These are phyloP conservation scores for Eucalyptus albens DNA, from an alignment of 345 rosid species.

Conservation along the genomic window DNA sequence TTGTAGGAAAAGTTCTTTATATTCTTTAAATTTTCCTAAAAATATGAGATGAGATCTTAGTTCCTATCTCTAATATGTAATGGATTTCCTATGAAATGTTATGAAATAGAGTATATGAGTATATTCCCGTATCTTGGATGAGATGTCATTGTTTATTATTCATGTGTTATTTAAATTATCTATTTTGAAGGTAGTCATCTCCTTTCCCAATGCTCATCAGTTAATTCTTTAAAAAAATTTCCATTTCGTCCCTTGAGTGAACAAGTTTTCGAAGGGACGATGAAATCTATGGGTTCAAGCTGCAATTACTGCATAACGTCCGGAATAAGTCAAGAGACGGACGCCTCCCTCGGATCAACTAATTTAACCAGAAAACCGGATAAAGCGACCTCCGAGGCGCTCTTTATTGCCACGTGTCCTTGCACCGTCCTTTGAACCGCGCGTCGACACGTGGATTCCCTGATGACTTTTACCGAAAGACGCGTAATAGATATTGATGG, in stretches of 20 bases:
- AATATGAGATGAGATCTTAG: rapidly evolving
- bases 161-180: too few relatives aligned
- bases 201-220: rapidly evolving
- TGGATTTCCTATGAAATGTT: rapidly evolving
- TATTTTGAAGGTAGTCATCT: too few relatives aligned
- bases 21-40: too few relatives aligned
- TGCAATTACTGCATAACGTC: not conserved
- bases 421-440: not conserved
- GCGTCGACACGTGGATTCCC: not conserved
- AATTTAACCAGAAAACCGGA: not conserved
- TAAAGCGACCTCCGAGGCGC: not conserved
- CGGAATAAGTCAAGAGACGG: not conserved
- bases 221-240: not conserved
- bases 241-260: not conserved
- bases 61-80: too few relatives aligned
- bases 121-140: rapidly evolving
- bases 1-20: too few relatives aligned
- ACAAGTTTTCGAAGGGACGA: not conserved
- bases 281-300: not conserved
- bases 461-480: rapidly evolving
- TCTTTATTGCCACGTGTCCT: not conserved
- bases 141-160: too few relatives aligned
- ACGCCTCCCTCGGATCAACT: not conserved
- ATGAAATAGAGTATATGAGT: too few relatives aligned
- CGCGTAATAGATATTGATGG: not conserved